phyloP scores from a whole-genome alignment of 2,329 filamentous ascomycete species.

The Colletotrichum camelliae region DNA sequence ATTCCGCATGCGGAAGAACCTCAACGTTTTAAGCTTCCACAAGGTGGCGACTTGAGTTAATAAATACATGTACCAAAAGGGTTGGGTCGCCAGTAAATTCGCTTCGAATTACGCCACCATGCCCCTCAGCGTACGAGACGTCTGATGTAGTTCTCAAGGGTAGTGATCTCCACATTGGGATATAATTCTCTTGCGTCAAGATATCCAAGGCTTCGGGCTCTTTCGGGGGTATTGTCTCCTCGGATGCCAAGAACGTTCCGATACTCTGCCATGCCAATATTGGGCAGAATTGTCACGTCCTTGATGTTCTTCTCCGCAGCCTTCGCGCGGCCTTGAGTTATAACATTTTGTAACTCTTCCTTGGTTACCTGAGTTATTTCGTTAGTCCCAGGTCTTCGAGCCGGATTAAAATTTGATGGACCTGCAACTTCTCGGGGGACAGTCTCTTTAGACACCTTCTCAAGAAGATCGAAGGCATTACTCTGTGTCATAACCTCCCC shows the following conservation, averaged over 20 bases:
- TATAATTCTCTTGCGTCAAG: background rate
- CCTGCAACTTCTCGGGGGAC: rapidly evolving
- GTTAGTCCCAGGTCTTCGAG: background rate
- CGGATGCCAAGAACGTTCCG: background rate
- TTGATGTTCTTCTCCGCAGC: background rate
- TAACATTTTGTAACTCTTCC: background rate
- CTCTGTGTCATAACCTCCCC: background rate
- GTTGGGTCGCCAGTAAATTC: background rate
- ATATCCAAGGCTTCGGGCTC: background rate
- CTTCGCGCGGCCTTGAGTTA: background rate
- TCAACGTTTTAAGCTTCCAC: background rate
- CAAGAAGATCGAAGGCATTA: background rate
- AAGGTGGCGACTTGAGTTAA: background rate
- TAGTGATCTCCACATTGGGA: background rate
- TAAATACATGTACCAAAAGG: background rate
- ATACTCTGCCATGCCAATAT: background rate
- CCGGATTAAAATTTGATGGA: background rate
- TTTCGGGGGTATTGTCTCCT: background rate
- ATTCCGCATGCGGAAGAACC: background rate
- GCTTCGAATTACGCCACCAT: background rate
- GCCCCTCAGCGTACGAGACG: background rate
- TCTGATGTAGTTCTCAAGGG: background rate
- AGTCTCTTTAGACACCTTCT: background rate
- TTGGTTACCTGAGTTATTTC: background rate
- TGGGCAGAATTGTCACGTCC: background rate